Conservation (phyloP, 2,329 filamentous ascomycete species). For the Corinectria fuckeliana region DNA sequence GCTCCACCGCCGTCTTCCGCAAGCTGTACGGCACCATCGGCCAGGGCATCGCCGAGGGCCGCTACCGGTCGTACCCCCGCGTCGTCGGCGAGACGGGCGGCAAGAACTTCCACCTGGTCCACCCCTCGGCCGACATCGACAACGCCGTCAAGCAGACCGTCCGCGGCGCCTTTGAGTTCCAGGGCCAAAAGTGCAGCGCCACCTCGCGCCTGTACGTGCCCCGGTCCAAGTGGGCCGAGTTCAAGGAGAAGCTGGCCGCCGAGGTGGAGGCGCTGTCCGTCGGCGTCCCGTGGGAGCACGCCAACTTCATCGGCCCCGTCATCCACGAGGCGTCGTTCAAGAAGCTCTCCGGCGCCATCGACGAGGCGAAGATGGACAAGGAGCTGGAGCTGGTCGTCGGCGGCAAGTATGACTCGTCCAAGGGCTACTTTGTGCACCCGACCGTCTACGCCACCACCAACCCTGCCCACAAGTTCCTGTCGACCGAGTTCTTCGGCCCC, state of each 20-base stretch:
- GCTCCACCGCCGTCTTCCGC: constrained; percentile 90
- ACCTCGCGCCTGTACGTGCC: constrained; percentile 82
- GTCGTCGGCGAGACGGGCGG: constrained; percentile 91
- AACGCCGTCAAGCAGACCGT: constrained; percentile 85
- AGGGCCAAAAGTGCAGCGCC: constrained; percentile 90
- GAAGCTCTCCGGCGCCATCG: constrained; percentile 78
- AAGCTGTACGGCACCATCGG: constrained; percentile 88
- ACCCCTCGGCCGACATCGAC: constrained; percentile 76
- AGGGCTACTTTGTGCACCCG: constrained; percentile 84
- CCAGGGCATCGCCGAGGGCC: constrained; percentile 78
- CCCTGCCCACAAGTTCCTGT: constrained; percentile 75
- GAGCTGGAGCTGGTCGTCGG: constrained; percentile 77
- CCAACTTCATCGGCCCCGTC: constrained; percentile 86
- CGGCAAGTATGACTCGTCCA: constrained; percentile 77
- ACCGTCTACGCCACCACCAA: constrained; percentile 81
- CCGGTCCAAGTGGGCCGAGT: constrained; percentile 74
- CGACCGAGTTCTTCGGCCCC: constrained; percentile 83
- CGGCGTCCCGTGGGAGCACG: constrained; percentile 71
- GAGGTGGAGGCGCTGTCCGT: constrained; percentile 75
- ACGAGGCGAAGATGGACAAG: constrained; percentile 77
- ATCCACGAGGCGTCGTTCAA: constrained; percentile 85
- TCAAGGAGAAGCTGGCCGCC: constrained; percentile 69
- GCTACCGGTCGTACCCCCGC: constrained; percentile 84
- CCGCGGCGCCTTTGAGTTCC: constrained; percentile 87
- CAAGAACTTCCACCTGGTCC: constrained; percentile 91